Evolutionary conservation across 2,329 filamentous ascomycete genomes (phyloP).

Genomic region (Fusarium tanahbumbuense): DNA sequence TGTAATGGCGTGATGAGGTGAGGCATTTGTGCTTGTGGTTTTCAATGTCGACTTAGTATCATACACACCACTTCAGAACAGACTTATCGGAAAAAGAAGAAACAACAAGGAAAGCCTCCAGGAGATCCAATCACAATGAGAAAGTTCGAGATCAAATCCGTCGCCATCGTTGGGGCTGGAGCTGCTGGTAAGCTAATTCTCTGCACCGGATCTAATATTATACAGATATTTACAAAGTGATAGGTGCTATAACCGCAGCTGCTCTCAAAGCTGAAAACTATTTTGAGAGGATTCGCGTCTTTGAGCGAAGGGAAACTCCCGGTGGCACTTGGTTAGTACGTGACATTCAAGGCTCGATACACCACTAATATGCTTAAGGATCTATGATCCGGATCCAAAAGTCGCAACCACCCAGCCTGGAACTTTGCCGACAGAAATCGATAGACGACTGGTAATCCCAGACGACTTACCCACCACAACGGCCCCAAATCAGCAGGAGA

Average conservation of each 20-base stretch:
- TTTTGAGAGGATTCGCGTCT: conserved; percentile 57
- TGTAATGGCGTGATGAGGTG: not conserved
- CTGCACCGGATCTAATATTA: rapidly evolving
- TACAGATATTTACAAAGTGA: not conserved
- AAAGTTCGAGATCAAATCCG: conserved; percentile 28
- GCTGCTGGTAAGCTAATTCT: conserved; percentile 28
- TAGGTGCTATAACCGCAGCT: conserved; percentile 61
- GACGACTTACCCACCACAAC: conserved; percentile 54
- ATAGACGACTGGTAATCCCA: conserved; percentile 60
- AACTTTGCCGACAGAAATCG: conserved; percentile 56
- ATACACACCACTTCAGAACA: rapidly evolving
- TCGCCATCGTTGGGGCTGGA: conserved; percentile 40
- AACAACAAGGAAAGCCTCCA: rapidly evolving
- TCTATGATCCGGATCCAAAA: conserved; percentile 59
- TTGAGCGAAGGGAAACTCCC: conserved; percentile 56
- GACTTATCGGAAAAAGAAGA: rapidly evolving
- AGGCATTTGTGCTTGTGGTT: not conserved
- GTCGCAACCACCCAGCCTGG: conserved; percentile 55
- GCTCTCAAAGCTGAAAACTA: conserved; percentile 59
- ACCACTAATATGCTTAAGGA: conserved; percentile 53
- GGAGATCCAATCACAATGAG: not conserved
- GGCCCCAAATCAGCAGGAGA: conserved; percentile 57
- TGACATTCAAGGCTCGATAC: not conserved
- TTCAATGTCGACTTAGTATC: rapidly evolving
- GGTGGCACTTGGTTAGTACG: conserved; percentile 58